Evolutionary conservation across 2,329 filamentous ascomycete species (phyloP), one percentile per base, ranked within the genome.

Genomic region (Nothomitra cinnamomea): DNA sequence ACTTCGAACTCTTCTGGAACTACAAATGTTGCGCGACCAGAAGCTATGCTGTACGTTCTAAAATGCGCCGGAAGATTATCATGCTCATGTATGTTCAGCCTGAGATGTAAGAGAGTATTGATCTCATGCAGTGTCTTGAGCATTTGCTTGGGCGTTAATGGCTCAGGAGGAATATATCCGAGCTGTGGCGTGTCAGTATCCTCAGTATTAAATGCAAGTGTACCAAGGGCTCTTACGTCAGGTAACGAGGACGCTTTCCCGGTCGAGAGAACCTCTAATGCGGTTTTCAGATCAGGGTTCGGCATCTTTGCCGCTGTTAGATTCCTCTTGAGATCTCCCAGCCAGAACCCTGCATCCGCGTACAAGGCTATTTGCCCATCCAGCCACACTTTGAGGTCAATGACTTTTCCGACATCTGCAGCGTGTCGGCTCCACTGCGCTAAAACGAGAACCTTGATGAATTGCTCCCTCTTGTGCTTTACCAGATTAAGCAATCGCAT

Each of bases 381-480:
- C 57, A 94, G 73, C 71, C 90, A 87, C 24, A 76, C 74, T 63
- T 85, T 85, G 58, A 98, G 70, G 62, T 96, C 89, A 59, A 96
- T 94, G 56, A 96, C 75, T 66, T 84, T 87, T 69, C 83, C 85
- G 60, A 96, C 85, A 60, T 85, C 80, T 40, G 80, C 75, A 35
- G 83, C 80, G 65, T 85, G 83, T 62, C 85, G 78, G 64, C 85
- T 86, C 92, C 92, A 98, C 67, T 92, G 84, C 1, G 85, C 81
- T 48, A 98, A 82, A 21, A 98, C 87, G 19, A 95, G 74, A 6
- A 89, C 78, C 69, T 98, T 96, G 65, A 94, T 87, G 73, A 94
- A 96, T 69, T 87, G 87, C 28, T 83, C 80, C 62, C 95, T 83
- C 62, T 84, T 79, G 21, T 80, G 77, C 64, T 90, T 83, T 7